Percentiles rank a stretch among this genome's conserved stretches.
phyloP scores from a whole-genome alignment of 1,139 yeast genomes.

The Blastobotrys raffinosifermentans region DNA sequence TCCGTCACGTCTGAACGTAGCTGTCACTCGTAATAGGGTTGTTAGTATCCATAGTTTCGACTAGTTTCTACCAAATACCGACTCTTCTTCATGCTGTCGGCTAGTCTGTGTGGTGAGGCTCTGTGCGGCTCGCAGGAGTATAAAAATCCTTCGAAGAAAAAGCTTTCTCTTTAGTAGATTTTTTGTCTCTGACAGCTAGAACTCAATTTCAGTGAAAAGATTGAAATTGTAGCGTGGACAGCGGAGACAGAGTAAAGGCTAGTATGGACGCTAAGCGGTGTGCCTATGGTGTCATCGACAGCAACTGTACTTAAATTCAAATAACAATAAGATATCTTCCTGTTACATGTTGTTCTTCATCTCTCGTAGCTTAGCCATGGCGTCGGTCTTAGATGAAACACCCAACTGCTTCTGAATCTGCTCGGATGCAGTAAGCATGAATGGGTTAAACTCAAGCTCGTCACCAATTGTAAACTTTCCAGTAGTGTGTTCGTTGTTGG shows the following conservation, averaged over 20 bases:
- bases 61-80: too few relatives aligned
- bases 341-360: constrained; percentile 54
- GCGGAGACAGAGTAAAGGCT: constrained; percentile 49
- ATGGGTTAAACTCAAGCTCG: constrained; percentile 80
- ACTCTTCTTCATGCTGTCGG: too few relatives aligned
- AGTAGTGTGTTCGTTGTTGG: constrained; percentile 62
- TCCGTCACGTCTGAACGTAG: too few relatives aligned
- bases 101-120: background rate
- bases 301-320: background rate
- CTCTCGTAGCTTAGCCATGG: constrained; percentile 63
- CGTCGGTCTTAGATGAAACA: constrained; percentile 40
- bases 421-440: constrained; percentile 68
- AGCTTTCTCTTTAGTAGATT: constrained; percentile 10
- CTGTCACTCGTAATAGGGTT: too few relatives aligned
- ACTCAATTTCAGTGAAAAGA: constrained; percentile 41
- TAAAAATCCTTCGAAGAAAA: background rate
- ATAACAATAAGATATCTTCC: background rate
- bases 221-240: constrained; percentile 56
- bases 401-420: constrained; percentile 46
- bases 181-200: constrained; percentile 50
- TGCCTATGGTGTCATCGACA: background rate
- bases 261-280: too few relatives aligned
- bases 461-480: constrained; percentile 82
- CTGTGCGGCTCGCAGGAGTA: background rate
- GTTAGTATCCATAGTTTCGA: too few relatives aligned